Percentiles rank a stretch among this genome's conserved stretches.
These are phyloP conservation scores for Grigorovia yakushimaensis DNA, from an alignment of 805 yeast species.

Conservation along the genomic window DNA sequence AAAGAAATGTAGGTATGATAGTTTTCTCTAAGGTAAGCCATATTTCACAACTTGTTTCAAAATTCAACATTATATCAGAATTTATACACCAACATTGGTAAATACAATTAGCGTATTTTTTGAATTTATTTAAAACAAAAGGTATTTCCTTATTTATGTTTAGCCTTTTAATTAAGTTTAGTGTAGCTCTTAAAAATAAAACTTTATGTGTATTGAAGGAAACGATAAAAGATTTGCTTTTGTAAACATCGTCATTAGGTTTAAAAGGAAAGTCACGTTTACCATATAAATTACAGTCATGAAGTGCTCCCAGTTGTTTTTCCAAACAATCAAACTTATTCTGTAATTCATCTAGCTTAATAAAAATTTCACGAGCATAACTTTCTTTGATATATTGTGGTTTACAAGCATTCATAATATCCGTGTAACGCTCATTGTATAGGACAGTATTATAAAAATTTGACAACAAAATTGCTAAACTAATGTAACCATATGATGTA, in stretches of 20 bases:
- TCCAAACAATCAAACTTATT: background rate
- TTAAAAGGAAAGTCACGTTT: too few relatives aligned
- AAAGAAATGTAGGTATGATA: too few relatives aligned
- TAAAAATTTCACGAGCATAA: slow-evolving; percentile 13
- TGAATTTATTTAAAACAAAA: slow-evolving; percentile 3
- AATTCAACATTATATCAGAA: slow-evolving; percentile 6
- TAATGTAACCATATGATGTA: slow-evolving; percentile 14
- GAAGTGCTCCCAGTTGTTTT: background rate
- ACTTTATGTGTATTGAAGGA: slow-evolving; percentile 6
- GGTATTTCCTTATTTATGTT: slow-evolving; percentile 6
- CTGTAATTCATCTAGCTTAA: background rate
- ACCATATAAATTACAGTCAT: too few relatives aligned
- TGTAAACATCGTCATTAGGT: slow-evolving; percentile 4
- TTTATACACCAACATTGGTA: slow-evolving; percentile 1
- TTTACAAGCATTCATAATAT: slow-evolving; percentile 18
- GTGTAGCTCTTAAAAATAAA: slow-evolving; percentile 8
- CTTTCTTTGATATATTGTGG: slow-evolving; percentile 11
- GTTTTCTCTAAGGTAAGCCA: background rate
- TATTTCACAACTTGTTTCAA: slow-evolving; percentile 12
- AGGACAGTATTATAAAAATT: slow-evolving; percentile 18
- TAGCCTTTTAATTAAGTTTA: slow-evolving; percentile 11
- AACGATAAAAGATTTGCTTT: slow-evolving; percentile 8
- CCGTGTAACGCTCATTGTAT: slow-evolving; percentile 17
- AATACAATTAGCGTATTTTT: slow-evolving; percentile 2
- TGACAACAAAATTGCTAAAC: slow-evolving; percentile 9